phyloP scores from a whole-genome alignment of 345 rosid species.

The Crucihimalaya himalaica region DNA sequence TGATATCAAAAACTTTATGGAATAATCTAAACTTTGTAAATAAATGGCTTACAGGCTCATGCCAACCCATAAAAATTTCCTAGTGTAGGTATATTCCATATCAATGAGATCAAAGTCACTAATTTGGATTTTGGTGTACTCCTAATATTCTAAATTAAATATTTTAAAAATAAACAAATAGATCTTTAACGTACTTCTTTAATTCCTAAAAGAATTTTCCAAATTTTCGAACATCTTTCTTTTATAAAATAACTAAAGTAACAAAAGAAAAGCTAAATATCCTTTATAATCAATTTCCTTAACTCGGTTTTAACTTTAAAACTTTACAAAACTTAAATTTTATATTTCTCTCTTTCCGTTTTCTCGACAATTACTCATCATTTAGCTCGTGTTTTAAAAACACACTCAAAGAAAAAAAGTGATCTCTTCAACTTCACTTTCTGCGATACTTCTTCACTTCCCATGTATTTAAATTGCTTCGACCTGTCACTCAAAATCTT shows the following conservation, averaged over 20 bases:
- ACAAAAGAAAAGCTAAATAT: background rate
- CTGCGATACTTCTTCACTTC: conserved; percentile 23
- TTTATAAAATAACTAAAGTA: background rate
- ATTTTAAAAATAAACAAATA: background rate
- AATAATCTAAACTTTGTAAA: background rate
- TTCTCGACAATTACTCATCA: conserved; percentile 28
- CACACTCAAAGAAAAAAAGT: conserved; percentile 10
- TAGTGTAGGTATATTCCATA: background rate
- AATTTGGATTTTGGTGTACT: background rate
- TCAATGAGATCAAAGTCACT: background rate
- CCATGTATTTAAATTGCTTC: conserved; percentile 26
- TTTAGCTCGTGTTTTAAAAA: conserved; percentile 29
- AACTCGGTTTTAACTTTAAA: conserved; percentile 20
- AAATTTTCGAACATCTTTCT: conserved; percentile 5
- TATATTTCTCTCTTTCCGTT: conserved; percentile 24
- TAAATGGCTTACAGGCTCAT: conserved; percentile 14
- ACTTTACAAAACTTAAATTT: background rate
- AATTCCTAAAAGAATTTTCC: background rate
- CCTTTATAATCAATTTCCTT: background rate
- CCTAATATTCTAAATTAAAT: background rate
- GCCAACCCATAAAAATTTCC: conserved; percentile 17
- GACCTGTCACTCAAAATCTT: conserved; percentile 4
- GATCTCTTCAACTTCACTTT: conserved; percentile 24
- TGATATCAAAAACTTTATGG: background rate
- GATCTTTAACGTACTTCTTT: background rate